These are phyloP conservation scores for Lactarius sp. DNA, from an alignment of 768 basidiomycete species.

Conservation along the genomic window DNA sequence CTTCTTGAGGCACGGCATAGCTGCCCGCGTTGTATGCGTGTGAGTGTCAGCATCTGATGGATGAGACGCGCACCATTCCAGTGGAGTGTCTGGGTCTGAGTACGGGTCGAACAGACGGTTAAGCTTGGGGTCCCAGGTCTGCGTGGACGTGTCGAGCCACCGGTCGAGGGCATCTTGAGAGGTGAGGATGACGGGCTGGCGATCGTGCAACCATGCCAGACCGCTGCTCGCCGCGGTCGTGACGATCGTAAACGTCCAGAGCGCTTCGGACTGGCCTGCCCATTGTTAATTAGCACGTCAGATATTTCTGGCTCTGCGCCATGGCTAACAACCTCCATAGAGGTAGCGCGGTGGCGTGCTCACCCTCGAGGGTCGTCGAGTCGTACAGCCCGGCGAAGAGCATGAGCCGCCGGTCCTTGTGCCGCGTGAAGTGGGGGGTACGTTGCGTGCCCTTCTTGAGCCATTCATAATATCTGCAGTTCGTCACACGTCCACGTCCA, in stretches of 20 bases:
- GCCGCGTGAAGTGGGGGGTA: conserved; percentile 77
- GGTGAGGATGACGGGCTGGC: conserved; percentile 79
- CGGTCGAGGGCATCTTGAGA: conserved; percentile 49
- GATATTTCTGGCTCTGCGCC: background rate
- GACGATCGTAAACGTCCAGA: conserved; percentile 86
- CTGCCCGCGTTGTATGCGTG: conserved; percentile 35
- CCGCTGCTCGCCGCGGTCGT: conserved; percentile 72
- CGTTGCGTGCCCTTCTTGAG: conserved; percentile 75
- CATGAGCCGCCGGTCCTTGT: conserved; percentile 58
- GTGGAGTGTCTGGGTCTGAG: conserved; percentile 41
- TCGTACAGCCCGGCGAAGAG: conserved; percentile 90
- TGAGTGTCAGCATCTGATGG: background rate
- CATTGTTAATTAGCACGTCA: background rate
- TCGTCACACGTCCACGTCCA: background rate
- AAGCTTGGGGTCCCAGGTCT: conserved; percentile 59
- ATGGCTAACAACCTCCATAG: too few species aligned
- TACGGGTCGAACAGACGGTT: conserved; percentile 58
- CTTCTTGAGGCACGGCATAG: conserved; percentile 84
- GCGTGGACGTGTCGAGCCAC: conserved; percentile 80
- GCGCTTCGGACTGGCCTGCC: conserved; percentile 47
- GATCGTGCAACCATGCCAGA: conserved; percentile 85
- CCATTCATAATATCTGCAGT: conserved; percentile 91
- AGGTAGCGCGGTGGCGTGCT: background rate
- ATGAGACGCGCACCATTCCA: conserved; percentile 54
- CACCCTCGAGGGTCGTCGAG: conserved; percentile 59